Evolutionary conservation across 208 protist species (phyloP).

Genomic region (Entamoeba moshkovskii): DNA sequence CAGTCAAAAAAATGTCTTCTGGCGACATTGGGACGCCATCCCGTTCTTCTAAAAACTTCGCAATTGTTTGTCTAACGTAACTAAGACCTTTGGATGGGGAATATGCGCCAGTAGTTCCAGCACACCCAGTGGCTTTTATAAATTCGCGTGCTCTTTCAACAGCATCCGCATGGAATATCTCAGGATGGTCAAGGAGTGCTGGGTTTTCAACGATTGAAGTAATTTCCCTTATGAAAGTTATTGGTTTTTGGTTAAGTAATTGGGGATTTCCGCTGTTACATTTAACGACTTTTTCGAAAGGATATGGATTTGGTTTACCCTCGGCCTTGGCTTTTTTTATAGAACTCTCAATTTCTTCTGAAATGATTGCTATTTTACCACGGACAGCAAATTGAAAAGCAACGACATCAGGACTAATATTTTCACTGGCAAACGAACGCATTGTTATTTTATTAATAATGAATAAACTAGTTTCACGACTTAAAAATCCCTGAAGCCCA

Average conservation of each 20-base stretch:
- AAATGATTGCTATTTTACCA: too few species aligned
- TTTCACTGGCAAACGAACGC: neutral
- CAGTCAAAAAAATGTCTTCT: slow-evolving; percentile 75
- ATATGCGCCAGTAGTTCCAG: slow-evolving; percentile 23
- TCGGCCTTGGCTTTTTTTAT: too few species aligned
- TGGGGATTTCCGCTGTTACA: slow-evolving; percentile 99
- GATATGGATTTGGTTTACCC: slow-evolving; percentile 10
- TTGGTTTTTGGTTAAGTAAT: slow-evolving; percentile 70
- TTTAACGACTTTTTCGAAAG: slow-evolving; percentile 69
- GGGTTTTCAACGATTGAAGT: slow-evolving; percentile 50
- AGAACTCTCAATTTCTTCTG: too few species aligned
- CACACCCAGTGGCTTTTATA: slow-evolving; percentile 41
- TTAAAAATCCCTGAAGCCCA: too few species aligned
- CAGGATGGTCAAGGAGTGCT: slow-evolving; percentile 37
- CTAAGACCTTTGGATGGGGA: slow-evolving; percentile 55
- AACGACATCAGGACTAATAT: too few species aligned
- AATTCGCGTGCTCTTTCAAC: slow-evolving; percentile 63
- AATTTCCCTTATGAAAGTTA: slow-evolving; percentile 78
- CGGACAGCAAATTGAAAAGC: too few species aligned
- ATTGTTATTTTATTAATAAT: too few species aligned
- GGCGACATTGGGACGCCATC: slow-evolving; percentile 54
- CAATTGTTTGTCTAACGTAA: slow-evolving; percentile 53
- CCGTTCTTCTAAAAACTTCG: slow-evolving; percentile 68
- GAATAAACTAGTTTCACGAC: too few species aligned
- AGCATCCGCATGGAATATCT: slow-evolving; percentile 64